Conservation (phyloP, 306 rosid genomes). For the Mimosa pudica region DNA sequence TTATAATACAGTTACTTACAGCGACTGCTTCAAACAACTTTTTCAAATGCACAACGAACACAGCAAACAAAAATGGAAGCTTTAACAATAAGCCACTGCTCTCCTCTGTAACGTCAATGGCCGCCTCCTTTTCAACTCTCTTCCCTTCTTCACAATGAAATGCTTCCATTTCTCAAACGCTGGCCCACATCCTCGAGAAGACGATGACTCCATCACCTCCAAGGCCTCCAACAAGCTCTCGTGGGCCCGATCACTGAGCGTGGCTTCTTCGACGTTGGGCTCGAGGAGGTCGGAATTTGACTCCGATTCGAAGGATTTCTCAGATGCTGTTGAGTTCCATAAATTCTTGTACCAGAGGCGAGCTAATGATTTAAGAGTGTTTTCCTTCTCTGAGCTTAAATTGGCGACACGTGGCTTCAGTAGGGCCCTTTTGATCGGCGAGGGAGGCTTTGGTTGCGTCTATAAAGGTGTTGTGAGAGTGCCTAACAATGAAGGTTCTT, state of each 20-base stretch:
- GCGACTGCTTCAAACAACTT: not conserved
- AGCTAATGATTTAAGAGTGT: slow-evolving; percentile 69
- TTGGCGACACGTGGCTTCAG: slow-evolving; percentile 79
- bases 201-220: slow-evolving; percentile 36
- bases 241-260: slow-evolving; percentile 94
- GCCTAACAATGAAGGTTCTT: not conserved
- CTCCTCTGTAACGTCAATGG: not conserved
- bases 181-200: slow-evolving; percentile 27
- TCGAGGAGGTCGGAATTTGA: slow-evolving; percentile 72
- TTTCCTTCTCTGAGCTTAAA: slow-evolving; percentile 76
- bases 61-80: not conserved
- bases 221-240: slow-evolving; percentile 70
- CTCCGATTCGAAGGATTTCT: slow-evolving; percentile 54
- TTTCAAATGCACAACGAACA: not conserved
- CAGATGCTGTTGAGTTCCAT: slow-evolving; percentile 60
- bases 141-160: slow-evolving; percentile 48
- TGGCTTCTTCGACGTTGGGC: slow-evolving; percentile 70
- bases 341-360: slow-evolving; percentile 66
- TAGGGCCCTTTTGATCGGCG: slow-evolving; percentile 73
- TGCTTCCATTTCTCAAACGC: slow-evolving; percentile 84
- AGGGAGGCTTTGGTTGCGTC: slow-evolving; percentile 95
- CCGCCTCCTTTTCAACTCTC: not conserved
- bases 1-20: not conserved
- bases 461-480: slow-evolving; percentile 57
- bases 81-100: not conserved